Evolutionary conservation across 2,329 filamentous ascomycete species (phyloP).

Genomic region (Zymoseptoria tritici): DNA sequence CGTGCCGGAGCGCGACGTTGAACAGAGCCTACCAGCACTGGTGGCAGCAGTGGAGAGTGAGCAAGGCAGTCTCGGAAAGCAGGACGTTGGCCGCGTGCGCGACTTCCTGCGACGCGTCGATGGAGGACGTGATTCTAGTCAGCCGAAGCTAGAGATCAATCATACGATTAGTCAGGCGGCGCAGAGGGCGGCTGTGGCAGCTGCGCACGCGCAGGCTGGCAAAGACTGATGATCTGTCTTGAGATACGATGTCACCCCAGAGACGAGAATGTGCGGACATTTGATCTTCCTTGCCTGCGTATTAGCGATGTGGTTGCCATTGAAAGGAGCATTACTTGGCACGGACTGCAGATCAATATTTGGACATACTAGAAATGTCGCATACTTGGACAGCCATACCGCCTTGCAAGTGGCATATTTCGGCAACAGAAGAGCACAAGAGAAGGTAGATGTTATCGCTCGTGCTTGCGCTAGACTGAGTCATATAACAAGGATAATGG

Average conservation of each 20-base stretch:
- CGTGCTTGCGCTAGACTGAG: too few relatives aligned
- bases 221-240: neutral
- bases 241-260: neutral
- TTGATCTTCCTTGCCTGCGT: neutral
- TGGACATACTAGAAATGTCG: neutral
- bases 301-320: neutral
- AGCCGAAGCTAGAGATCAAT: constrained; percentile 6
- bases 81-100: constrained; percentile 65
- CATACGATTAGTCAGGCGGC: constrained; percentile 8
- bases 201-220: neutral
- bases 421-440: neutral
- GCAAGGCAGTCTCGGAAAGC: constrained; percentile 28
- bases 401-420: neutral
- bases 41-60: constrained; percentile 88
- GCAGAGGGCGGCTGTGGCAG: neutral
- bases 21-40: constrained; percentile 69
- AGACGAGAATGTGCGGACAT: neutral
- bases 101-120: constrained; percentile 76
- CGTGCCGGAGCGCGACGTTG: constrained; percentile 69
- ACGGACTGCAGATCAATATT: neutral
- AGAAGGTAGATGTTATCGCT: neutral
- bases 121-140: constrained; percentile 4
- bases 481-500: too few relatives aligned
- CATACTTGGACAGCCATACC: neutral
- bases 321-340: neutral